Conservation (phyloP, 2,329 filamentous ascomycete genomes). For the Claviceps humidiphila region DNA sequence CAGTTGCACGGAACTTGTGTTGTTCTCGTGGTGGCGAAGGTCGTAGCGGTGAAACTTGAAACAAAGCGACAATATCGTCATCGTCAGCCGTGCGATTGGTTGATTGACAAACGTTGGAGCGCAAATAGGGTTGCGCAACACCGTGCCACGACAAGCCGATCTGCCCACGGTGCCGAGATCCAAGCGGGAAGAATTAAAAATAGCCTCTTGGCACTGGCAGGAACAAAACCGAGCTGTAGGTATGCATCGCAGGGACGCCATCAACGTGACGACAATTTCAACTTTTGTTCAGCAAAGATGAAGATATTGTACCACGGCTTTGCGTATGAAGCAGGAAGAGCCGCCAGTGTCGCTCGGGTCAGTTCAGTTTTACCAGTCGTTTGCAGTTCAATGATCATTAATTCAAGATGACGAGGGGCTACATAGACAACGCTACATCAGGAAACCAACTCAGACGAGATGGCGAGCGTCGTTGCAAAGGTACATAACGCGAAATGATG, state of each 20-base stretch:
- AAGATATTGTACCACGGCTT: too few species aligned
- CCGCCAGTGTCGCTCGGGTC: not conserved
- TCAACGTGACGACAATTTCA: too few species aligned
- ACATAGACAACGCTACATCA: not conserved
- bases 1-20: too few species aligned
- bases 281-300: too few species aligned
- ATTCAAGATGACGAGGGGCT: not conserved
- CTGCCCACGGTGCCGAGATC: slow-evolving; percentile 1
- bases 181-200: not conserved
- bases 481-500: not conserved
- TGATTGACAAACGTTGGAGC: not conserved
- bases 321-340: too few species aligned
- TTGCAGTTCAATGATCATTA: too few species aligned
- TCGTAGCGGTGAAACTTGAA: too few species aligned
- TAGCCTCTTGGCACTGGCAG: too few species aligned
- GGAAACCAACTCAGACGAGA: not conserved
- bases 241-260: too few species aligned
- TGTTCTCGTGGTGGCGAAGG: too few species aligned
- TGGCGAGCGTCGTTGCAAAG: not conserved
- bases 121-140: not conserved
- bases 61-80: not conserved
- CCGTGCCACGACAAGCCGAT: not conserved
- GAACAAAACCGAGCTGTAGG: too few species aligned
- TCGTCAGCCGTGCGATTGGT: not conserved
- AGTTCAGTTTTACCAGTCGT: not conserved